phyloP scores from a whole-genome alignment of 2,329 filamentous ascomycete genomes.

The Ophiostoma ips region DNA sequence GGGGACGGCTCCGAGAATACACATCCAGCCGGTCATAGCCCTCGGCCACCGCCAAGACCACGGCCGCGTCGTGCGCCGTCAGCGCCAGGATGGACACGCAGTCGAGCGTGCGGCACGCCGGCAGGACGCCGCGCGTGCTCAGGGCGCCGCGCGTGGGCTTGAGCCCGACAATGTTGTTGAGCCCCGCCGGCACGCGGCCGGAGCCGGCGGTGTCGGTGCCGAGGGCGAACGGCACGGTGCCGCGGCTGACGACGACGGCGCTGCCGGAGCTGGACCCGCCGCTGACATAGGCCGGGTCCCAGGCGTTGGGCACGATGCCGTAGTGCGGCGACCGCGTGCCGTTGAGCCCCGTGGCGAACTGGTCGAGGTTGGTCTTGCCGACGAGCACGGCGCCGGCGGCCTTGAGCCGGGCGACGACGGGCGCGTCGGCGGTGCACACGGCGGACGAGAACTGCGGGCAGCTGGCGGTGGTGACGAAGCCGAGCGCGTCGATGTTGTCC shows the following conservation, averaged over 20 bases:
- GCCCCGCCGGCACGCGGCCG: constrained; percentile 36
- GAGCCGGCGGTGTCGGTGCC: constrained; percentile 43
- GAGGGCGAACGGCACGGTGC: constrained; percentile 39
- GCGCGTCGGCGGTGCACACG: constrained; percentile 25
- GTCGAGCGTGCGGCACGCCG: constrained; percentile 9
- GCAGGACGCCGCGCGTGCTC: constrained; percentile 27
- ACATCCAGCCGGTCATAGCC: constrained; percentile 31
- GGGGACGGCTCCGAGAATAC: neutral
- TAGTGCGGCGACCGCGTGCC: constrained; percentile 44
- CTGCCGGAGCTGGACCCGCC: constrained; percentile 45
- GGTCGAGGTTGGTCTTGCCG: constrained; percentile 47
- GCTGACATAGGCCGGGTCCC: neutral
- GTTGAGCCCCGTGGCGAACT: constrained; percentile 48
- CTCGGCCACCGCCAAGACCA: constrained; percentile 33
- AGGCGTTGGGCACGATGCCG: constrained; percentile 40
- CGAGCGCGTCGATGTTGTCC: constrained; percentile 40
- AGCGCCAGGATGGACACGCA: constrained; percentile 13
- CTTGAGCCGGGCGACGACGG: constrained; percentile 34
- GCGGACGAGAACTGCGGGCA: constrained; percentile 28
- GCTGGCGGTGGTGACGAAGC: constrained; percentile 37
- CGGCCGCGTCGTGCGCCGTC: constrained; percentile 26
- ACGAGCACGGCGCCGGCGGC: constrained; percentile 41
- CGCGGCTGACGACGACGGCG: constrained; percentile 37
- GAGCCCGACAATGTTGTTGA: constrained; percentile 39
- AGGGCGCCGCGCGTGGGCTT: constrained; percentile 38